phyloP scores from a whole-genome alignment of 2,329 filamentous ascomycete genomes.

The Rutstroemia sp. region DNA sequence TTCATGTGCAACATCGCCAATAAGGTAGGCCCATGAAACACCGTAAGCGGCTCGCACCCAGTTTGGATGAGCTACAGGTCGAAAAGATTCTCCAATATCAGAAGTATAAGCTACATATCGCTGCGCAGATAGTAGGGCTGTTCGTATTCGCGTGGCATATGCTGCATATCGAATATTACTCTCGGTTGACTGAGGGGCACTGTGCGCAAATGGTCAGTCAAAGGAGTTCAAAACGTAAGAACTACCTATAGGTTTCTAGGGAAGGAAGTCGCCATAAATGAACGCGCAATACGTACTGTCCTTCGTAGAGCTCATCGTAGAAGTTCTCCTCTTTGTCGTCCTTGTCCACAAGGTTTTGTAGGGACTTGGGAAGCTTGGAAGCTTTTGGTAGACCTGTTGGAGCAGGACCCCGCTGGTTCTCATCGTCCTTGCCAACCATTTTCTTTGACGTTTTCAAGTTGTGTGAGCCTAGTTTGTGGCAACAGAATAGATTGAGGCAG shows the following conservation, averaged over 20 bases:
- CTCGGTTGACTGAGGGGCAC: slow-evolving; percentile 73
- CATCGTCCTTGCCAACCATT: slow-evolving; percentile 25
- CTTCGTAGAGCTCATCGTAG: slow-evolving; percentile 70
- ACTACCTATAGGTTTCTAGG: not conserved
- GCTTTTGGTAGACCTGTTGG: slow-evolving; percentile 20
- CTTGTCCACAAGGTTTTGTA: slow-evolving; percentile 52
- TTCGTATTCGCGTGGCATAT: slow-evolving; percentile 79
- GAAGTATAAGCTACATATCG: slow-evolving; percentile 96
- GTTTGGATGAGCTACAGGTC: slow-evolving; percentile 81
- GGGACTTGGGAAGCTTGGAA: slow-evolving; percentile 43
- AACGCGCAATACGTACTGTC: slow-evolving; percentile 53
- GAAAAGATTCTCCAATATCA: slow-evolving; percentile 93
- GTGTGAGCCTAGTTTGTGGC: not conserved
- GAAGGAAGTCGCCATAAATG: not conserved
- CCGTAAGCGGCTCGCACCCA: slow-evolving; percentile 79
- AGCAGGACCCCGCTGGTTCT: slow-evolving; percentile 19
- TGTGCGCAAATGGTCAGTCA: slow-evolving; percentile 30
- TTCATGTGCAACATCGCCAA: slow-evolving; percentile 86
- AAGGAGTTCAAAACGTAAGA: not conserved
- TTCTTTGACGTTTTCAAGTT: not conserved
- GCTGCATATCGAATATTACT: slow-evolving; percentile 83
- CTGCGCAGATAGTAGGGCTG: slow-evolving; percentile 82
- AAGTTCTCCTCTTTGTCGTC: slow-evolving; percentile 61
- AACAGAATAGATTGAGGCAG: not conserved
- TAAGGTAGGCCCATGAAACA: slow-evolving; percentile 85